Base-by-base conservation (phyloP, 2,329 filamentous ascomycete species). In the Fusarium penzigii region DNA sequence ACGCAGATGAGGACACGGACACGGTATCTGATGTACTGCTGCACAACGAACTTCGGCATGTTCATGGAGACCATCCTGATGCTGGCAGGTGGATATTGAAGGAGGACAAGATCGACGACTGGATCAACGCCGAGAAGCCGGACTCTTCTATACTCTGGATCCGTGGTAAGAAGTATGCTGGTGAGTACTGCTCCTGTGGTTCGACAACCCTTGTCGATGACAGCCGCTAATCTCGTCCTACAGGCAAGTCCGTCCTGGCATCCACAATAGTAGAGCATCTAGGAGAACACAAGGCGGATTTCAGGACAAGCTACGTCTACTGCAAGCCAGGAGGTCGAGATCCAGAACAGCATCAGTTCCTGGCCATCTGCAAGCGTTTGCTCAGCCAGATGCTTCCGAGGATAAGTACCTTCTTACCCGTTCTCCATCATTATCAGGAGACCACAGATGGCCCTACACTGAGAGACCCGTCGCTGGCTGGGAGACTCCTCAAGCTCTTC, bases 301-400 rank as follows among this genome's bases (percentile, higher is more conserved):
- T n/a, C n/a, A n/a, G n/a, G n/a, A 68, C 68, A 3, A 63, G 65
- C 40, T 77, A 68, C 53, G 77, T 75, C 55, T 77, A 77, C 58
- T 77, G 70, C 57, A 70, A 66, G 14, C 62, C 71, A 41, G 59
- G 56, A 7, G 67, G 72, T 39, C 16, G 38, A n/a, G n/a, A n/a
- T n/a, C n/a, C n/a, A n/a, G n/a, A n/a, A n/a, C n/a, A n/a, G n/a
- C n/a, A n/a, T n/a, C n/a, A n/a, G n/a, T n/a, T n/a, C n/a, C n/a
- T n/a, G n/a, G n/a, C n/a, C n/a, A n/a, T n/a, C 25, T 42, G 11
- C 36, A 39, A 3, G n/a, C 8, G 36, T 10, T n/a, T n/a, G 10
- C 36, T 39, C n/a, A 39, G 11, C 10, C 39, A 29, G 29, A 47
- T 40, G 45, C 34, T 12, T 39, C 16, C 14, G 10, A 11, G 11